Base-by-base conservation (phyloP, 2,329 filamentous ascomycete species). In the Ploettnerulaceae sp. region DNA sequence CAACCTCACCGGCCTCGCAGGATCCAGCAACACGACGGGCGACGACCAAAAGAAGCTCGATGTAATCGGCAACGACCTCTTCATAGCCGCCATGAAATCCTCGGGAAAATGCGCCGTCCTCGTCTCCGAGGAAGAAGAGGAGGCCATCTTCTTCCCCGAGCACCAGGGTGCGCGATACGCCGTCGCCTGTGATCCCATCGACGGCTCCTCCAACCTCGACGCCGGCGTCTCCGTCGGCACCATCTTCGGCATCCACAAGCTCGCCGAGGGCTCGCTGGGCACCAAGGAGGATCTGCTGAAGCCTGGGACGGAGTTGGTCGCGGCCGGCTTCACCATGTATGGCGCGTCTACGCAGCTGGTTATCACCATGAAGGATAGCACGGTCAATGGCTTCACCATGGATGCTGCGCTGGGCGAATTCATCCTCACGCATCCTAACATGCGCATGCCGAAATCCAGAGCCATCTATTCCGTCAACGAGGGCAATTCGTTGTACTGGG, bases 41-140 rank as follows among this genome's bases (percentile, higher is more conserved):
- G 93, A 98, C 69, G 93, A 97, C 67, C 93, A 98, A 69, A 98
- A 98, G 81, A 98, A 98, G 74, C 87, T 98, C 53, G 93, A 98
- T 67, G 91, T 98, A 50, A 97, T 98, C 66, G 91, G 90, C 67
- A 97, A 98, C 67, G 93, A 98, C 67, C 77, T 98, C 61, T 98
- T 98, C 73, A 87, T 98, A 64, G 84, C 88, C 52, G 87, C 90
- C 54, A 97, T 98, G 93, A 81, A 81, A 59, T 91, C 88, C 43
- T 95, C 86, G 21, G 90, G 89, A 61, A 90, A 89, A 69, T 93
- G 90, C 66, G 82, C 89, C 42, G 74, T 97, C 49, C 75, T 98
- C 26, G 90, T 98, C n/a, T 98, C 93, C 1, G 93, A 98, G 69
- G 93, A 98, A 66, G 91, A 97, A 68, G 93, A 98, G 56, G 80